Evolutionary conservation across 768 basidiomycete species (phyloP), one percentile per base, ranked within the genome.

Genomic region (Sarcomyxa edulis): DNA sequence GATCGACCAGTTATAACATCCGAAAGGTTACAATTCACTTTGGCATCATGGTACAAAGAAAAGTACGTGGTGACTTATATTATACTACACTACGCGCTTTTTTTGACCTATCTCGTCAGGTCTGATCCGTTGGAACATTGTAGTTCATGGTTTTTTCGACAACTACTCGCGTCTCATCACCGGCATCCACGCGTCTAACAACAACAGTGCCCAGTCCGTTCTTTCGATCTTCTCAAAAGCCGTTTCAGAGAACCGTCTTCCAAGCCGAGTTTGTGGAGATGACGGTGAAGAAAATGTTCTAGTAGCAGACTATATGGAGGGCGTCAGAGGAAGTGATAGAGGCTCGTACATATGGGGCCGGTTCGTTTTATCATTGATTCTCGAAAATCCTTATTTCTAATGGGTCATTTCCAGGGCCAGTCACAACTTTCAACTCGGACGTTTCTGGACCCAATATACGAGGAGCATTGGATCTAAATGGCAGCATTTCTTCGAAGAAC

Each of bases 1-100:
- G n/a, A n/a, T n/a, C n/a, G n/a, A n/a, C n/a, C n/a, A n/a, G n/a
- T n/a, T n/a, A n/a, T n/a, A n/a, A n/a, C n/a, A n/a, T n/a, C n/a
- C n/a, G n/a, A n/a, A n/a, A n/a, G n/a, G n/a, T n/a, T n/a, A n/a
- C n/a, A 61, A 60, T 35, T 48, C 55, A 2, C 47, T 63, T 7
- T 59, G 52, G 54, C 59, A 64, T 37, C 51, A 56, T 42, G 61
- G 62, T 39, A 59, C 58, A 0, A 56, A 64, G 33, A 62, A 62
- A 41, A 55, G 57, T 52, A 34, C 4, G 40, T 36, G n/a, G n/a
- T n/a, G n/a, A 10, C 29, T n/a, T 37, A 2, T 37, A 12, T 15
- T 8, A 11, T 6, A 8, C 15, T 24, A 10, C 22, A n/a, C 37
- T 35, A 21, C 18, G 15, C 29, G 25, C 15, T 37, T 7, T 10